These are phyloP conservation scores for Gossypium turneri DNA, from an alignment of 345 rosid species.

Conservation along the genomic window DNA sequence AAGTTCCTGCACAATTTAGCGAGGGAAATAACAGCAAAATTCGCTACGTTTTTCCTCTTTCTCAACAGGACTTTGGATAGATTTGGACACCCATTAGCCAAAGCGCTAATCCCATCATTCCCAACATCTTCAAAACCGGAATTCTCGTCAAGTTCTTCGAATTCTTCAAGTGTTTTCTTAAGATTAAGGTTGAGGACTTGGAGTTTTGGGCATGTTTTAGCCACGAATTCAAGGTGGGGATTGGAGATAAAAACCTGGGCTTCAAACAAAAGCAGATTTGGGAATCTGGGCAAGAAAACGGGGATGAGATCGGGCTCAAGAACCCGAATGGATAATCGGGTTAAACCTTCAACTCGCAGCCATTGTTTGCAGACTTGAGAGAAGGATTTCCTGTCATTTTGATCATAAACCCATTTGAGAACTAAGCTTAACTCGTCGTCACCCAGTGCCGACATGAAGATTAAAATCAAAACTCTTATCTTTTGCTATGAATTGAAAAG, in stretches of 20 bases:
- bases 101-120: constrained; percentile 24
- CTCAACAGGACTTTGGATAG: constrained; percentile 28
- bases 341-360: constrained; percentile 38
- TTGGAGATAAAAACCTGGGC: constrained; percentile 15
- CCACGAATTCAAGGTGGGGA: constrained; percentile 31
- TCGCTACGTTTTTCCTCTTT: constrained; percentile 31
- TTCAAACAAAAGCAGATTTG: constrained; percentile 29
- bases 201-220: constrained; percentile 32
- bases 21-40: constrained; percentile 31
- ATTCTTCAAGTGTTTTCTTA: constrained; percentile 4
- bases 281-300: constrained; percentile 41
- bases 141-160: neutral
- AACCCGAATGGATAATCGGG: constrained; percentile 36
- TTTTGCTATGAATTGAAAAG: neutral
- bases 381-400: constrained; percentile 26
- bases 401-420: constrained; percentile 25
- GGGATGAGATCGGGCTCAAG: constrained; percentile 30
- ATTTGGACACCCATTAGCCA: constrained; percentile 33
- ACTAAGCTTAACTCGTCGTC: constrained; percentile 42
- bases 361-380: constrained; percentile 44
- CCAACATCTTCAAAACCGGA: constrained; percentile 23
- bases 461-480: neutral
- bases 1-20: constrained; percentile 22
- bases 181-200: constrained; percentile 29
- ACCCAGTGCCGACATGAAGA: constrained; percentile 27